Conservation (phyloP, 345 rosid species). For the Sisymbrium irio region DNA sequence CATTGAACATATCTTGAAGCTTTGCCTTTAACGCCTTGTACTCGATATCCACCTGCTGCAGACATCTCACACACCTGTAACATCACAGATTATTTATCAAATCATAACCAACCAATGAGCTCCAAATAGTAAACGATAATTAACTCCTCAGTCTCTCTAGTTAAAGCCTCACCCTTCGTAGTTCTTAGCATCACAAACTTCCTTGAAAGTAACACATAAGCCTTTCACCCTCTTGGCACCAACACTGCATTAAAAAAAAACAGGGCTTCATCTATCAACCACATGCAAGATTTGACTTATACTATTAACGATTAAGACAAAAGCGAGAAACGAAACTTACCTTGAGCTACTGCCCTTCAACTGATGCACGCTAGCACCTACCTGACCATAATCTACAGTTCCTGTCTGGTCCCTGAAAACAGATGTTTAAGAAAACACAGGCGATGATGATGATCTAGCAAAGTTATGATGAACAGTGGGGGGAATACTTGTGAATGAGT, state of each 20-base stretch:
- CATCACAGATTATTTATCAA: not conserved
- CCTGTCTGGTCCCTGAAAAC: conserved; percentile 50
- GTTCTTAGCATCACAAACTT: conserved; percentile 61
- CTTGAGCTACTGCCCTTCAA: conserved; percentile 96
- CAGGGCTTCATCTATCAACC: not conserved
- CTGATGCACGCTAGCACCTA: conserved; percentile 78
- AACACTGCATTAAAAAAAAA: conserved; percentile 47
- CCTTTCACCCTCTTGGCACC: conserved; percentile 71
- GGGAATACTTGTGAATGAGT: not conserved
- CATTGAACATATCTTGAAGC: conserved; percentile 62
- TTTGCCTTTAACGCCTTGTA: conserved; percentile 50
- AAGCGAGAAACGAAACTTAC: conserved; percentile 34
- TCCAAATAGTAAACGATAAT: not conserved
- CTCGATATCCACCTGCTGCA: conserved; percentile 67
- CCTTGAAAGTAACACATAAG: conserved; percentile 57
- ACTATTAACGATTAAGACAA: not conserved
- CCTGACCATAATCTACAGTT: conserved; percentile 57
- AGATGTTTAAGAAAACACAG: conserved; percentile 6
- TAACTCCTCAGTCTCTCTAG: not conserved
- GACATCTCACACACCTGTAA: conserved; percentile 74
- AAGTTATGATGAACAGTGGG: not conserved
- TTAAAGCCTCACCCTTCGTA: conserved; percentile 65
- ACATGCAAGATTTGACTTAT: not conserved
- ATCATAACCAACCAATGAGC: not conserved
- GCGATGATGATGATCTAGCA: not conserved